Evolutionary conservation across 495 filamentous ascomycete species (phyloP).

Genomic region (Tuber borchii): DNA sequence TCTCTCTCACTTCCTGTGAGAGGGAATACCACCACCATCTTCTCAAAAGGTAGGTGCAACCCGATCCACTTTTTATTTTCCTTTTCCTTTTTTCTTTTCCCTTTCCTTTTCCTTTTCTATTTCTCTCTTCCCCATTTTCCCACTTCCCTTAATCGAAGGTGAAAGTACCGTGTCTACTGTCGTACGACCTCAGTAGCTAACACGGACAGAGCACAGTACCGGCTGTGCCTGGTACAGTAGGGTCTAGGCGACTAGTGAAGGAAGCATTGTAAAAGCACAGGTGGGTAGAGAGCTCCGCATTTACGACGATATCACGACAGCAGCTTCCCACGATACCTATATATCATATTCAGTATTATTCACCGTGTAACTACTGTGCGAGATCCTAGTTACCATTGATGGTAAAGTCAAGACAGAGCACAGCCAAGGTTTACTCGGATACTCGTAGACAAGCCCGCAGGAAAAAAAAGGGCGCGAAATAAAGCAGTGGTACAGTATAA

Average conservation of each 20-base stretch:
- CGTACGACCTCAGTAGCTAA: background rate
- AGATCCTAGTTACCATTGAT: background rate
- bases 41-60: background rate
- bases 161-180: background rate
- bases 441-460: background rate
- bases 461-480: background rate
- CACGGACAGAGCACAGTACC: background rate
- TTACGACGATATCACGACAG: background rate
- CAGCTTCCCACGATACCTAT: background rate
- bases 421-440: conserved; percentile 3
- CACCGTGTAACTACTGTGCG: background rate
- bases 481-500: background rate
- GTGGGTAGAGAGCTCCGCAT: background rate
- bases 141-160: background rate
- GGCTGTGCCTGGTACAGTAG: no score
- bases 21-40: background rate
- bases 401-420: background rate
- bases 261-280: no score
- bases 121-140: no score
- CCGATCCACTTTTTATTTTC: background rate
- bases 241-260: no score
- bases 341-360: no score
- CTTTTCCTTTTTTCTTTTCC: background rate
- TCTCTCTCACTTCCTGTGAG: background rate
- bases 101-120: background rate